phyloP scores from a whole-genome alignment of 1,139 yeast genomes.

The Suhomyces coccinellae region DNA sequence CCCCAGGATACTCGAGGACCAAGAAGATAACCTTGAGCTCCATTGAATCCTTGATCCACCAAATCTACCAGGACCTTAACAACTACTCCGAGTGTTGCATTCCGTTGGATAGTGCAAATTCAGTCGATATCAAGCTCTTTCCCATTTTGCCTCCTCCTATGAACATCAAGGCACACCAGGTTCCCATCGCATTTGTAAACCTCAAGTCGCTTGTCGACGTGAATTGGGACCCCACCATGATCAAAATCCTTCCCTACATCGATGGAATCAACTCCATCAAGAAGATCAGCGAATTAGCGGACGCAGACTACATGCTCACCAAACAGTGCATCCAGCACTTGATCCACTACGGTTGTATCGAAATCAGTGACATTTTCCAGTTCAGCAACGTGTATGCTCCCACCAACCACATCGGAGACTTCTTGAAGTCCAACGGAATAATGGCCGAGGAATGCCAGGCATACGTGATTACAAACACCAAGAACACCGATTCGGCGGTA shows the following conservation, averaged over 20 bases:
- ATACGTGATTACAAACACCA: conserved; percentile 52
- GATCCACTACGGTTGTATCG: conserved; percentile 84
- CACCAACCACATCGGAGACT: conserved; percentile 70
- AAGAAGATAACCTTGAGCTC: conserved; percentile 54
- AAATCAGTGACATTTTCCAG: conserved; percentile 83
- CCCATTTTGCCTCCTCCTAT: conserved; percentile 88
- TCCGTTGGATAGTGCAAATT: conserved; percentile 85
- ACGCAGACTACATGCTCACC: conserved; percentile 77
- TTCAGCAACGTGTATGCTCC: conserved; percentile 88
- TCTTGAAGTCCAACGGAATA: conserved; percentile 55
- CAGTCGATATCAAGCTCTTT: conserved; percentile 87
- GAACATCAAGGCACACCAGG: conserved; percentile 70
- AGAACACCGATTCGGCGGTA: conserved; percentile 6
- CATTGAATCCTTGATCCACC: conserved; percentile 79
- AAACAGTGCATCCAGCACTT: conserved; percentile 89
- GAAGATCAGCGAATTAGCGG: conserved; percentile 74
- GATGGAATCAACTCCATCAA: conserved; percentile 85
- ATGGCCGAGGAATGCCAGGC: conserved; percentile 87
- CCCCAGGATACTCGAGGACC: conserved; percentile 46
- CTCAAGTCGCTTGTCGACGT: conserved; percentile 73
- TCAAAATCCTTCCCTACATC: conserved; percentile 79
- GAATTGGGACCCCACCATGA: conserved; percentile 97
- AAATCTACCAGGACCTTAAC: conserved; percentile 88
- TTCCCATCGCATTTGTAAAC: conserved; percentile 83
- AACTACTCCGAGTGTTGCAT: conserved; percentile 94